Conservation (phyloP, 306 rosid genomes). For the Dalbergia cultrata region DNA sequence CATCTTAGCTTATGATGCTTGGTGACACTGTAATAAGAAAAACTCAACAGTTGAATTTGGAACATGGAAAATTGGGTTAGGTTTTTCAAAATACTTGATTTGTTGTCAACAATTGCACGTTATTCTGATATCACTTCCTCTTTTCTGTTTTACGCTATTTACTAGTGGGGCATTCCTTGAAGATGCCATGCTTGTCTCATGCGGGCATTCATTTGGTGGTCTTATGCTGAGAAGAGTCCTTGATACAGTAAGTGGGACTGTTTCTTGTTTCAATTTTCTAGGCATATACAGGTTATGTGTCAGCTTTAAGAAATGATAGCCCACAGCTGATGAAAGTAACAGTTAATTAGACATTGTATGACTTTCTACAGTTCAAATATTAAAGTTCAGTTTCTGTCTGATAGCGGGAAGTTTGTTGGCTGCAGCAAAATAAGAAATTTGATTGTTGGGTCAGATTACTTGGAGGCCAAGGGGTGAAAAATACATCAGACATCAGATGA, state of each 20-base stretch:
- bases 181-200: conserved; percentile 93
- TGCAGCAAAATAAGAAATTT: conserved; percentile 12
- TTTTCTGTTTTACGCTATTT: conserved; percentile 37
- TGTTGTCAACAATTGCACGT: not conserved
- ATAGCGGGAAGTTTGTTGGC: conserved; percentile 18
- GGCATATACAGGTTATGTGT: conserved; percentile 28
- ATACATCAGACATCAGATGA: conserved; percentile 6
- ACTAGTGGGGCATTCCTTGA: conserved; percentile 89
- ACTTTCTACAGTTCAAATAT: not conserved
- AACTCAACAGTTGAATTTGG: conserved; percentile 16
- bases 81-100: conserved; percentile 17
- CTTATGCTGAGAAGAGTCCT: conserved; percentile 90
- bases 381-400: not conserved
- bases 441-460: conserved; percentile 31
- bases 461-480: conserved; percentile 19
- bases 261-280: conserved; percentile 43
- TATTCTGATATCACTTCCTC: conserved; percentile 38
- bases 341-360: conserved; percentile 12
- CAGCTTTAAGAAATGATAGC: conserved; percentile 34
- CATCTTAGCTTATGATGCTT: not conserved
- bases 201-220: conserved; percentile 99
- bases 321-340: conserved; percentile 23
- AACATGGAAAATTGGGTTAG: conserved; percentile 10
- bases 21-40: conserved; percentile 6
- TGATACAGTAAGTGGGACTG: conserved; percentile 75